A percentile compares a stretch with the other conserved stretches of the same genome.
Evolutionary conservation across 2,329 filamentous ascomycete genomes (phyloP).

Genomic region (Aspergillus fischeri): DNA sequence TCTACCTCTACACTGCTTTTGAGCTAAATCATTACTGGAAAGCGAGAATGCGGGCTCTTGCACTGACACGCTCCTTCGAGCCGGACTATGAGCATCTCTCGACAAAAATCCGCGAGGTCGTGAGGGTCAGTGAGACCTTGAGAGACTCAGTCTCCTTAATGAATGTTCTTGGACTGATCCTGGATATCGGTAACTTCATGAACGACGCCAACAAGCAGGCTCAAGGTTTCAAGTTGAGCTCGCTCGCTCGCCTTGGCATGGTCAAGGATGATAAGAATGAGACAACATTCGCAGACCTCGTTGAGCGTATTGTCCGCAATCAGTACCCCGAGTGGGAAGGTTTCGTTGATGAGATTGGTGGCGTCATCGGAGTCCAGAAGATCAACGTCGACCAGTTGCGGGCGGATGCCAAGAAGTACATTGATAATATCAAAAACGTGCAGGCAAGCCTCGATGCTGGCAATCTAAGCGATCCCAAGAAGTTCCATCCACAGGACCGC

Average conservation of each 20-base stretch:
- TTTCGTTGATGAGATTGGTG: constrained; percentile 78
- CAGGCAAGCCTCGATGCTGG: constrained; percentile 88
- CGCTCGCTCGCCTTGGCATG: constrained; percentile 87
- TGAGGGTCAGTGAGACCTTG: constrained; percentile 80
- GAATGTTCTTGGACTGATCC: constrained; percentile 91
- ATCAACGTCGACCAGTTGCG: constrained; percentile 92
- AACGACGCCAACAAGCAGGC: constrained; percentile 99
- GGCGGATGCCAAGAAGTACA: constrained; percentile 82
- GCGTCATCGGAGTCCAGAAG: constrained; percentile 76
- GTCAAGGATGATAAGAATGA: constrained; percentile 99
- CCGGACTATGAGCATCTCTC: constrained; percentile 88
- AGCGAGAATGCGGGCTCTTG: constrained; percentile 86
- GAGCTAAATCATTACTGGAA: constrained; percentile 99
- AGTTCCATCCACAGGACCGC: constrained; percentile 95
- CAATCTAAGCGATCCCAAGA: constrained; percentile 92
- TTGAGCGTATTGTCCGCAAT: constrained; percentile 92
- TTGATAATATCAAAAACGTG: constrained; percentile 90
- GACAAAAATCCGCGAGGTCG: constrained; percentile 78
- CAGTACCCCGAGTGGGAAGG: constrained; percentile 95
- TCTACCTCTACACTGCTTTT: constrained; percentile 88
- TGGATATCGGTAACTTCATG: constrained; percentile 99
- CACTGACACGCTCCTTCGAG: constrained; percentile 79
- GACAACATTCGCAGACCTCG: constrained; percentile 88
- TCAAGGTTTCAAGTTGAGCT: constrained; percentile 94
- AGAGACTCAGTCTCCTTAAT: constrained; percentile 89